Base-by-base conservation (phyloP, 169 alveolate genomes). In the Toxoplasma gondii region DNA sequence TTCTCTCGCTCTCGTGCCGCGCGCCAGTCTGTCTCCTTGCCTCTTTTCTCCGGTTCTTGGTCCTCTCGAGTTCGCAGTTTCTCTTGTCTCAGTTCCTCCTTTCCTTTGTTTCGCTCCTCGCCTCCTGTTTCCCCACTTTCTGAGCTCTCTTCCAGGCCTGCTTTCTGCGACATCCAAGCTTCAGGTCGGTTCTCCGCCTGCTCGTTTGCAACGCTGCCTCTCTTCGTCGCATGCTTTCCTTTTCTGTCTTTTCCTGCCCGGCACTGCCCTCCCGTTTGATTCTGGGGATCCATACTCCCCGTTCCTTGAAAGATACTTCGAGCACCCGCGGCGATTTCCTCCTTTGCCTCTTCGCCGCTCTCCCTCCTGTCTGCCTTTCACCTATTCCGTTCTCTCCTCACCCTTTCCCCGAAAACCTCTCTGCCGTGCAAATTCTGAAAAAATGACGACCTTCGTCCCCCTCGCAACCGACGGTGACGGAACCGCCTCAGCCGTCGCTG, bases 401-500 rank as follows among this genome's bases (percentile, higher is more conserved):
- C 31, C 29, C n/a, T 64, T 27, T 31, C n/a, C 74, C 29, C 1
- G 74, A 64, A 31, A 64, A 64, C 74, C 74, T 64, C 74, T 19
- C 22, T 31, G 74, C 34, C 29, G 4, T 38, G 12, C 45, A 4
- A 7, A 2, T 27, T 80, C 10, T 7, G 53, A 7, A 22, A 91
- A 39, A 29, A 92, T 92, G 94, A 78, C 94, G 67, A 92, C 94
- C 36, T 92, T 92, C 81, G 91, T 92, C 38, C 92, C 94, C 27
- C 91, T 92, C 9, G 83, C 91, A 27, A 53, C 86, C 27, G 94
- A 92, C 91, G 69, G 78, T 7, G 94, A 92, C 44, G 94, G 94
- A 12, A 64, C 86, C 67, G 81, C 88, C 41, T 31, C 88, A 4
- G 92, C 74, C n/a, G 95, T 93, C 24, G 92, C 87, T 5, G 88